Evolutionary conservation across 2,329 filamentous ascomycete species (phyloP).

Genomic region (Penicillium rolfsii): DNA sequence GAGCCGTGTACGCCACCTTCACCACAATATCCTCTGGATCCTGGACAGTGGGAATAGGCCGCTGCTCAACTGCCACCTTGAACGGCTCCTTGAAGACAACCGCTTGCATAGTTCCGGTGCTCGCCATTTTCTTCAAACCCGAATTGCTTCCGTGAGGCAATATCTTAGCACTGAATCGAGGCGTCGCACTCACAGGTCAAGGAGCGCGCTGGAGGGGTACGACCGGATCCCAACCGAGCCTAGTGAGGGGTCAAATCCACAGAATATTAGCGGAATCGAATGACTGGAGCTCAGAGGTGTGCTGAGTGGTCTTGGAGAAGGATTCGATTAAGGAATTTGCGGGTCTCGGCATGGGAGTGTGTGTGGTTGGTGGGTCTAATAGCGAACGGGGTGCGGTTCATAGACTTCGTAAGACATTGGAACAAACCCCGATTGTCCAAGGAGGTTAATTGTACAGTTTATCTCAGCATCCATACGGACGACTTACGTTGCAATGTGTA

Average conservation of each 20-base stretch:
- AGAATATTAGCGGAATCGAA: conserved; percentile 12
- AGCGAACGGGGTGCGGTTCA: neutral
- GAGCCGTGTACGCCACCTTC: conserved; percentile 78
- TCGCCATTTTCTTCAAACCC: conserved; percentile 20
- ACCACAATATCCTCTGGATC: conserved; percentile 76
- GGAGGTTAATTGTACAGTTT: neutral
- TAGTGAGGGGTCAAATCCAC: conserved; percentile 3
- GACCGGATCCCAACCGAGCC: conserved; percentile 2
- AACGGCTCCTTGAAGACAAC: conserved; percentile 82
- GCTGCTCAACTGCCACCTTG: conserved; percentile 75
- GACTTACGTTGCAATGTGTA: neutral
- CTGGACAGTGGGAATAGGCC: conserved; percentile 74
- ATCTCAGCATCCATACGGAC: neutral
- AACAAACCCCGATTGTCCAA: neutral
- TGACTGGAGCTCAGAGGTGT: conserved; percentile 9
- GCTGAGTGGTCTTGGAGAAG: conserved; percentile 11
- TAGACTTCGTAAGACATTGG: too few relatives aligned
- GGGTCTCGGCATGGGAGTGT: conserved; percentile 21
- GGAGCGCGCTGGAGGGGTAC: neutral
- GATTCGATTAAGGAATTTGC: conserved; percentile 20
- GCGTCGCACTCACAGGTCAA: conserved; percentile 10
- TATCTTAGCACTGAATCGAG: neutral
- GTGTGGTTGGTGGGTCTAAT: conserved; percentile 26
- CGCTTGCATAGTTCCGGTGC: conserved; percentile 72
- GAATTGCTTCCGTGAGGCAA: neutral